phyloP scores from a whole-genome alignment of 2,329 filamentous ascomycete species.

The Metarhizium rileyi region DNA sequence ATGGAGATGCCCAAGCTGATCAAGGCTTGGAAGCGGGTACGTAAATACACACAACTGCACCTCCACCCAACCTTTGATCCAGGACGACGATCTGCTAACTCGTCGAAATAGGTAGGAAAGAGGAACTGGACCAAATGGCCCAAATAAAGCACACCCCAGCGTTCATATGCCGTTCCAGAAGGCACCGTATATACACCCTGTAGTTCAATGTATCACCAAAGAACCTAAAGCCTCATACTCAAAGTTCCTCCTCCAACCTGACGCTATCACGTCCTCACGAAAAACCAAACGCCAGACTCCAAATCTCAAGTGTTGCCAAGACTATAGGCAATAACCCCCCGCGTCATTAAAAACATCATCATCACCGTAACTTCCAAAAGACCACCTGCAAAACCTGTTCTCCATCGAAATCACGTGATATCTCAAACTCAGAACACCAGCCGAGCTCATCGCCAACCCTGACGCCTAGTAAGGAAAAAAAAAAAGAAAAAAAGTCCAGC shows the following conservation, averaged over 20 bases:
- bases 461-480: background rate
- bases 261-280: too few species aligned
- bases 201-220: slow-evolving; percentile 22
- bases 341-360: background rate
- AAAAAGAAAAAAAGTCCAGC: background rate
- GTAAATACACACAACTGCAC: slow-evolving; percentile 22
- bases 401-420: slow-evolving; percentile 9
- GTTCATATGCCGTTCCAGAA: background rate
- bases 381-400: too few species aligned
- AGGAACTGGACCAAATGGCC: slow-evolving; percentile 48
- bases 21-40: slow-evolving; percentile 83
- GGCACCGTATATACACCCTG: slow-evolving; percentile 21
- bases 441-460: background rate
- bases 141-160: slow-evolving; percentile 29
- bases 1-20: slow-evolving; percentile 89
- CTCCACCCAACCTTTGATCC: too few species aligned
- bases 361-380: background rate
- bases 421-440: background rate
- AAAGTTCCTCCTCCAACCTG: too few species aligned
- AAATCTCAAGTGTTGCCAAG: too few species aligned
- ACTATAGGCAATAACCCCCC: too few species aligned
- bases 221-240: background rate
- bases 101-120: slow-evolving; percentile 38
- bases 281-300: too few species aligned
- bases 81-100: slow-evolving; percentile 28